Percentiles rank a stretch among this genome's conserved stretches.
These are phyloP conservation scores for Piper betle DNA, from an alignment of 164 flowering plant genomes.

Conservation along the genomic window DNA sequence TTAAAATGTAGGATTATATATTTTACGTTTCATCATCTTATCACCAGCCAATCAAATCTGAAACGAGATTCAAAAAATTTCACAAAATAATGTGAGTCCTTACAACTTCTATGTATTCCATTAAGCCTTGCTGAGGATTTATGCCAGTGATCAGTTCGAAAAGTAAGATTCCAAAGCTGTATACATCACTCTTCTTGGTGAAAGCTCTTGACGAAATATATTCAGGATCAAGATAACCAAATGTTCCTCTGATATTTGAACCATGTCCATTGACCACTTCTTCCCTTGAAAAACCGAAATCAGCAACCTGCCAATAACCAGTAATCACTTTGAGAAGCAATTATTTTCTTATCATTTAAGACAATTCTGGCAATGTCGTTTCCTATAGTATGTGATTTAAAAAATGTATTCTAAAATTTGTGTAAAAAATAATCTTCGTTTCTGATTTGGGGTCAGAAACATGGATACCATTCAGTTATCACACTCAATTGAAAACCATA, in stretches of 20 bases:
- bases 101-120: constrained; percentile 90
- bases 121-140: constrained; percentile 85
- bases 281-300: constrained; percentile 96
- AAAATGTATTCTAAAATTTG: not conserved
- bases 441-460: no score
- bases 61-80: not conserved
- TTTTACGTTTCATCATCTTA: no score
- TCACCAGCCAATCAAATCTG: not conserved
- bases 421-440: not conserved
- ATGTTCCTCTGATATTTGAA: constrained; percentile 71
- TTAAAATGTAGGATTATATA: no score
- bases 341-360: not conserved
- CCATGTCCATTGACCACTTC: constrained; percentile 59
- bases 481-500: no score
- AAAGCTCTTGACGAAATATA: constrained; percentile 70
- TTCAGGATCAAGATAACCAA: constrained; percentile 96
- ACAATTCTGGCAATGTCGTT: not conserved
- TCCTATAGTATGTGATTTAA: not conserved
- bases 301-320: constrained; percentile 57
- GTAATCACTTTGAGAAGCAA: constrained; percentile 4
- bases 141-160: constrained; percentile 85
- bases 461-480: no score
- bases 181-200: constrained; percentile 91
- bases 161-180: constrained; percentile 85
- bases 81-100: constrained; percentile 9